Percentiles rank a stretch among this genome's conserved stretches.
phyloP scores from a whole-genome alignment of 2,329 filamentous ascomycete species.

The Fusarium tanahbumbuense region DNA sequence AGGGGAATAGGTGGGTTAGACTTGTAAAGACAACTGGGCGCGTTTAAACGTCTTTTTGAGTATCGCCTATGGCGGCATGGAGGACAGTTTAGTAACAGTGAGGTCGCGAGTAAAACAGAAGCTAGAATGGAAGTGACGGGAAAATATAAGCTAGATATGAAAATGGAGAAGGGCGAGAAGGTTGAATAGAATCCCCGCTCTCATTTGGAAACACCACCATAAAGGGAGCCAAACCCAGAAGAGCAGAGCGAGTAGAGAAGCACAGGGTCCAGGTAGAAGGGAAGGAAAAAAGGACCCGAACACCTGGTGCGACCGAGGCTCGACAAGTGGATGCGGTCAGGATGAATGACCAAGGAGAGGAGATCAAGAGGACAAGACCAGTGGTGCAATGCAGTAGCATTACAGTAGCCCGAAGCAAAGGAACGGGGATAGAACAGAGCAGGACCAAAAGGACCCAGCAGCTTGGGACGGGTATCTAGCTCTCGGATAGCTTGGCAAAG shows the following conservation, averaged over 20 bases:
- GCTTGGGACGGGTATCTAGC: constrained; percentile 48
- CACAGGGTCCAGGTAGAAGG: constrained; percentile 8
- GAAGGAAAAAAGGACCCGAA: constrained; percentile 30
- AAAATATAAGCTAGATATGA: constrained; percentile 37
- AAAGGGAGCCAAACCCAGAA: constrained; percentile 21
- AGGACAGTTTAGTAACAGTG: constrained; percentile 10
- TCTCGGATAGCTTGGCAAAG: constrained; percentile 41
- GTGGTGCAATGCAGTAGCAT: neutral
- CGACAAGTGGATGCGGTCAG: constrained; percentile 32
- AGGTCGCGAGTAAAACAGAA: constrained; percentile 13
- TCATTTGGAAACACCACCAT: constrained; percentile 32
- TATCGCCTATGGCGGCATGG: constrained; percentile 11
- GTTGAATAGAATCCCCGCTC: constrained; percentile 38
- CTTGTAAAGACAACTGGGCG: neutral
- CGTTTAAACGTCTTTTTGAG: neutral
- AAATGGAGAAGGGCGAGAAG: constrained; percentile 40
- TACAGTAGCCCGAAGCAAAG: constrained; percentile 8
- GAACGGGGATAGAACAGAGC: neutral
- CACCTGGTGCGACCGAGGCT: constrained; percentile 37
- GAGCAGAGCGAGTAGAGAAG: constrained; percentile 8
- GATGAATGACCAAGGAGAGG: constrained; percentile 12
- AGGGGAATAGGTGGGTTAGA: constrained; percentile 5
- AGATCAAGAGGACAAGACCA: constrained; percentile 11
- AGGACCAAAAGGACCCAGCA: constrained; percentile 43
- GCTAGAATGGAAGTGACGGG: constrained; percentile 20